Evolutionary conservation across 805 yeast species (phyloP).

Genomic region (Yamadazyma philogaea): DNA sequence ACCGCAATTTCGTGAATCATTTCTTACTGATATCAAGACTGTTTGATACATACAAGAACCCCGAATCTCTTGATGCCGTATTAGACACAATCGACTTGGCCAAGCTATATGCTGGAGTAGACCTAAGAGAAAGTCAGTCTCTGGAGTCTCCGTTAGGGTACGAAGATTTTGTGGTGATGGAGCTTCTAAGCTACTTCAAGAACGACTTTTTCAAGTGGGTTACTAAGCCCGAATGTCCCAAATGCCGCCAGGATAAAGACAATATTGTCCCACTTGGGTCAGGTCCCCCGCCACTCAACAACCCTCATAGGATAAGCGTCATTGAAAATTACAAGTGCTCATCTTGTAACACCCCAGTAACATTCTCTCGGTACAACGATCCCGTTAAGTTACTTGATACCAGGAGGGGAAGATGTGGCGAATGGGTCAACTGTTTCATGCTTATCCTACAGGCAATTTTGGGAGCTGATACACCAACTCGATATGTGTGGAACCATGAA

Average conservation of each 20-base stretch:
- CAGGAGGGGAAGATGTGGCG: conserved; percentile 85
- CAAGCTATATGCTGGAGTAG: conserved; percentile 58
- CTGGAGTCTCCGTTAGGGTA: conserved; percentile 18
- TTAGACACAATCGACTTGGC: conserved; percentile 63
- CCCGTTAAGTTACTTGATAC: conserved; percentile 59
- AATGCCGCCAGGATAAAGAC: conserved; percentile 40
- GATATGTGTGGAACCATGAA: conserved; percentile 85
- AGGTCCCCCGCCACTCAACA: conserved; percentile 31
- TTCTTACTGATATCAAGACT: not conserved
- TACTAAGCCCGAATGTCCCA: conserved; percentile 59
- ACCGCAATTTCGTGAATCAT: not conserved
- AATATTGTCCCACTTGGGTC: conserved; percentile 39
- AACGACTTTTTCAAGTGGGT: conserved; percentile 82
- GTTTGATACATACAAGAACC: not conserved
- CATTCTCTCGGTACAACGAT: conserved; percentile 78
- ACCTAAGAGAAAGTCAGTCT: conserved; percentile 36
- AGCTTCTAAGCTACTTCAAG: conserved; percentile 51
- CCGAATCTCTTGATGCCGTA: conserved; percentile 42
- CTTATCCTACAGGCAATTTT: conserved; percentile 64
- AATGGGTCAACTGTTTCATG: conserved; percentile 87
- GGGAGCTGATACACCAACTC: conserved; percentile 31
- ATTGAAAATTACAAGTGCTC: conserved; percentile 67
- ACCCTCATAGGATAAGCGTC: conserved; percentile 45
- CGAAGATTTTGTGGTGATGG: conserved; percentile 36
- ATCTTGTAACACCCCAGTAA: conserved; percentile 42